Conservation (phyloP, 495 filamentous ascomycete species). For the Penicillium malachiteum region DNA sequence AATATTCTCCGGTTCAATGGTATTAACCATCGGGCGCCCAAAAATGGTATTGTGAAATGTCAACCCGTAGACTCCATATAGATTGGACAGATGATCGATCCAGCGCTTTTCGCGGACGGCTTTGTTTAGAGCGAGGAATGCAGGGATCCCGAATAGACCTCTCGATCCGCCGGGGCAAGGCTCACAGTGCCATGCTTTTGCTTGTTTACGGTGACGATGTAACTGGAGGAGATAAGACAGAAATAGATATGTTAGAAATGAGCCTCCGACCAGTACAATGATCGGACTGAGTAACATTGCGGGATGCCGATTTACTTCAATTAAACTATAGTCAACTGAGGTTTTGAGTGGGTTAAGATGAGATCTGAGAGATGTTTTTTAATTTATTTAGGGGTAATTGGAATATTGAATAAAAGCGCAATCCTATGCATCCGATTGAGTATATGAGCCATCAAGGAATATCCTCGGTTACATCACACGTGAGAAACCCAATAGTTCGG, state of each 20-base stretch:
- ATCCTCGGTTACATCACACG: conserved; percentile 18
- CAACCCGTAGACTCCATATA: conserved; percentile 32
- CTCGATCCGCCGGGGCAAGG: conserved; percentile 20
- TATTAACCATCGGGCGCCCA: conserved; percentile 41
- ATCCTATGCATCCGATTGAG: background rate
- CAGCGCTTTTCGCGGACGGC: conserved; percentile 34
- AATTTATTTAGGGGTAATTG: background rate
- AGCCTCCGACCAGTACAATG: conserved; percentile 17
- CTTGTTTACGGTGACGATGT: conserved; percentile 28
- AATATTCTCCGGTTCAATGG: conserved; percentile 79
- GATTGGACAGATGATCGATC: conserved; percentile 34
- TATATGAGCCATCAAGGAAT: background rate
- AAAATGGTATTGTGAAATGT: conserved; percentile 36
- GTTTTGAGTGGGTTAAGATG: too few relatives aligned
- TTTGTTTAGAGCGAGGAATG: conserved; percentile 26
- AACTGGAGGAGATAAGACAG: conserved; percentile 25
- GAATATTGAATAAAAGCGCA: background rate
- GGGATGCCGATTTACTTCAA: conserved; percentile 6
- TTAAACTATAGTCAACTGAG: background rate
- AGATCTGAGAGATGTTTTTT: too few relatives aligned
- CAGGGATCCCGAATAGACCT: conserved; percentile 31
- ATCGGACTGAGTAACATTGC: conserved; percentile 26
- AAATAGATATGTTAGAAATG: conserved; percentile 23
- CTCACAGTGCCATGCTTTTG: conserved; percentile 39
- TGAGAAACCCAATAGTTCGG: background rate